phyloP scores from a whole-genome alignment of 192 early-diverging fungal genomes.

The Geosiphon pyriformis region DNA sequence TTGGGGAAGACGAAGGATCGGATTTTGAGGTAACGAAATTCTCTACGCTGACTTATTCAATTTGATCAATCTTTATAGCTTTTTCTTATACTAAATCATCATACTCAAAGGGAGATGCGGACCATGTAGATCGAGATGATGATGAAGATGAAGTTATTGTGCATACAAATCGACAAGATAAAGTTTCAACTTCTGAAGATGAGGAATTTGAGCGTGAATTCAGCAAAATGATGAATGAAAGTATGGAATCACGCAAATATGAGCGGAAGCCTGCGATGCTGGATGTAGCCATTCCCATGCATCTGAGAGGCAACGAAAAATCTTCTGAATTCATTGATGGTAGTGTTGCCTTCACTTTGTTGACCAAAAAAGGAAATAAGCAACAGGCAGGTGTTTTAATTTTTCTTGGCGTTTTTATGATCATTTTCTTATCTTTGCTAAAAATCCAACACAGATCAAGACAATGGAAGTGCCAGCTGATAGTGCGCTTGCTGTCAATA shows the following conservation, averaged over 20 bases:
- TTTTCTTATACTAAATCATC: not conserved
- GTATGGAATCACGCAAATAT: slow-evolving; percentile 74
- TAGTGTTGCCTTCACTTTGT: slow-evolving; percentile 69
- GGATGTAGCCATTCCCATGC: slow-evolving; percentile 86
- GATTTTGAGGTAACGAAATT: slow-evolving; percentile 23
- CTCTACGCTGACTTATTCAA: not conserved
- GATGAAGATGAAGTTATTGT: slow-evolving; percentile 58
- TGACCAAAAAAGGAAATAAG: slow-evolving; percentile 84
- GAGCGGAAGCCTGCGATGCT: slow-evolving; percentile 72
- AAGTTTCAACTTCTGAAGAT: slow-evolving; percentile 66
- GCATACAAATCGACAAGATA: slow-evolving; percentile 52
- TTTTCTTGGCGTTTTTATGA: no score
- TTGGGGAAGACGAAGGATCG: slow-evolving; percentile 38
- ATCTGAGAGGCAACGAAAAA: slow-evolving; percentile 37
- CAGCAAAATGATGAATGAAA: slow-evolving; percentile 87
- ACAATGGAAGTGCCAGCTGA: slow-evolving; percentile 73
- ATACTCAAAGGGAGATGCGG: slow-evolving; percentile 13
- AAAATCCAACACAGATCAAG: slow-evolving; percentile 41
- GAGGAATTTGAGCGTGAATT: slow-evolving; percentile 89
- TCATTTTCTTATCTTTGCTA: not conserved
- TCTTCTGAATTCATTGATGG: slow-evolving; percentile 29
- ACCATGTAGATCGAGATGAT: slow-evolving; percentile 44
- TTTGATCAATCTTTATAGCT: not conserved
- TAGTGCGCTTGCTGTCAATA: slow-evolving; percentile 76
- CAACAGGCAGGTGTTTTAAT: slow-evolving; percentile 49